These are phyloP conservation scores for Trichosporon faecale DNA, from an alignment of 1,284 basidiomycete species.

Conservation along the genomic window DNA sequence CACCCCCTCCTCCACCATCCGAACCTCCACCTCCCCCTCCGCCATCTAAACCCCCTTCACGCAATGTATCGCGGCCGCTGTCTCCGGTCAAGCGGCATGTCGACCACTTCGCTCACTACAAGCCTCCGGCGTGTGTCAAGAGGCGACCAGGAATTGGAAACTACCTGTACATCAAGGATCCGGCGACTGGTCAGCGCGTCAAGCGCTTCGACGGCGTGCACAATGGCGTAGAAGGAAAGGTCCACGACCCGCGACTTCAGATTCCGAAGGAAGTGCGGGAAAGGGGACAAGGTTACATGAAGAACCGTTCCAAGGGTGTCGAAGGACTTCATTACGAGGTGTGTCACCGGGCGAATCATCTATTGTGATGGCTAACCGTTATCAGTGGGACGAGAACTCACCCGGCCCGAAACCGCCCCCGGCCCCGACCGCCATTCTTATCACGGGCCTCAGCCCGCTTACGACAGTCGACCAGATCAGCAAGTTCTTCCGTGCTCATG, in stretches of 20 bases:
- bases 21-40: slow-evolving; percentile 33
- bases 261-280: slow-evolving; percentile 26
- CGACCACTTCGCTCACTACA: slow-evolving; percentile 33
- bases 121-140: slow-evolving; percentile 29
- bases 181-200: slow-evolving; percentile 29
- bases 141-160: slow-evolving; percentile 36
- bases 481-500: slow-evolving; percentile 66
- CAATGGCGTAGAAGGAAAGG: slow-evolving; percentile 30
- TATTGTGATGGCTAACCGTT: slow-evolving; percentile 4
- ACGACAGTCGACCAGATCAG: slow-evolving; percentile 66
- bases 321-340: slow-evolving; percentile 41
- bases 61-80: slow-evolving; percentile 18
- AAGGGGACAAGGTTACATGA: slow-evolving; percentile 35
- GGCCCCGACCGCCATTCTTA: slow-evolving; percentile 61
- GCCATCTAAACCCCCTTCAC: slow-evolving; percentile 13
- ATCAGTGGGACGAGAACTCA: slow-evolving; percentile 73
- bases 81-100: slow-evolving; percentile 14
- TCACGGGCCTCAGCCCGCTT: slow-evolving; percentile 69
- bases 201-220: slow-evolving; percentile 42
- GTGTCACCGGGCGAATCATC: slow-evolving; percentile 21
- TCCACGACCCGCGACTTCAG: slow-evolving; percentile 38
- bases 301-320: slow-evolving; percentile 33
- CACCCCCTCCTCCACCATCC: slow-evolving; percentile 29
- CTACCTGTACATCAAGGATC: slow-evolving; percentile 29
- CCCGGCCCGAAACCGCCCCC: slow-evolving; percentile 70